Conservation (phyloP, 1,284 basidiomycete species). For the Rhodotorula sp. region DNA sequence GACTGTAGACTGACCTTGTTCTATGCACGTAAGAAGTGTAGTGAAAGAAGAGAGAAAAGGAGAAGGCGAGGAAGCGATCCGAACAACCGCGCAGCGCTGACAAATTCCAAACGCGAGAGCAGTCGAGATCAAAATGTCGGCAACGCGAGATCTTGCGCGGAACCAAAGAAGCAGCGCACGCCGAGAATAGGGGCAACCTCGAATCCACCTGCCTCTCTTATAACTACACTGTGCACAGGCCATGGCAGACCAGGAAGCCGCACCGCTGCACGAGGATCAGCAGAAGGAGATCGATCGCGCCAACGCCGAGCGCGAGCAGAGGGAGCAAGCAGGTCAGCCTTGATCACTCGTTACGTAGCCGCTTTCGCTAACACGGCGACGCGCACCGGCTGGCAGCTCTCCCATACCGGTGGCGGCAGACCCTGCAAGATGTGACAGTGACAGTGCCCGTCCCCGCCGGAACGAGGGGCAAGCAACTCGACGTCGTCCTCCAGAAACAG, state of each 20-base stretch:
- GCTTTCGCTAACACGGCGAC: neutral
- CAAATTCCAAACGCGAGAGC: neutral
- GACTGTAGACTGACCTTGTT: no score
- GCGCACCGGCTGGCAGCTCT: constrained; percentile 49
- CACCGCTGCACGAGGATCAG: constrained; percentile 59
- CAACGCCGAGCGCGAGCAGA: constrained; percentile 66
- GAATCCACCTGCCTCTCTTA: neutral
- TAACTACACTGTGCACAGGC: neutral
- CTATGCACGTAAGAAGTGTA: neutral
- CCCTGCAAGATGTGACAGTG: constrained; percentile 82
- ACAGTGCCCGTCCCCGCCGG: constrained; percentile 80
- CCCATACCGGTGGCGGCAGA: constrained; percentile 91
- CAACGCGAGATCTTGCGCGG: no score
- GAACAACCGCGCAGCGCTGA: neutral
- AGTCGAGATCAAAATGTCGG: no score
- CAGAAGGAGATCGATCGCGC: constrained; percentile 68
- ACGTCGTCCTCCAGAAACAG: constrained; percentile 73
- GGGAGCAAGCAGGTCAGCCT: constrained; percentile 78
- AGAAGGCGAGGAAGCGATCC: neutral
- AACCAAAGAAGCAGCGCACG: neutral
- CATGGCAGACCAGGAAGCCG: neutral
- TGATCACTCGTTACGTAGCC: neutral
- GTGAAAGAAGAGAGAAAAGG: neutral
- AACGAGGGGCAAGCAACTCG: constrained; percentile 75
- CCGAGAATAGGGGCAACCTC: neutral